These are phyloP conservation scores for Prunus fruticosa DNA, from an alignment of 306 rosid genomes.

Conservation along the genomic window DNA sequence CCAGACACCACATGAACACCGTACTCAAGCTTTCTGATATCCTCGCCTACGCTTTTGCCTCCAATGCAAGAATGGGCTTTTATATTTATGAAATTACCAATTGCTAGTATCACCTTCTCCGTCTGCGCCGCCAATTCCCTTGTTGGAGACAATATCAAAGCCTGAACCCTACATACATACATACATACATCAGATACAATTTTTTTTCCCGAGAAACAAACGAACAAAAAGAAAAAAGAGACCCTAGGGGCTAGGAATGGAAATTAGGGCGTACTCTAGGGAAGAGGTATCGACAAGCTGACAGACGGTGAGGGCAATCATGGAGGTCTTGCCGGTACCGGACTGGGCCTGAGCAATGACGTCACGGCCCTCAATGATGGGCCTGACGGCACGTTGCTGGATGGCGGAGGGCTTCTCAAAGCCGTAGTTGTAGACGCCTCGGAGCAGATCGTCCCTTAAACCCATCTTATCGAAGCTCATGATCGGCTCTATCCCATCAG, in stretches of 20 bases:
- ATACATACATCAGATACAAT: neutral
- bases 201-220: neutral
- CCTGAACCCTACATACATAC: slow-evolving; percentile 58
- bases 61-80: slow-evolving; percentile 95
- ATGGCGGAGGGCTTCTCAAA: slow-evolving; percentile 98
- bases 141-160: slow-evolving; percentile 88
- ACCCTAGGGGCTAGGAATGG: neutral
- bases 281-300: slow-evolving; percentile 75
- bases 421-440: slow-evolving; percentile 87
- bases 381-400: slow-evolving; percentile 92
- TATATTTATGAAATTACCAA: slow-evolving; percentile 86
- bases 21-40: slow-evolving; percentile 85
- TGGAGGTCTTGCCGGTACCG: slow-evolving; percentile 95
- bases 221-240: neutral
- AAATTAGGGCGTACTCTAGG: slow-evolving; percentile 57
- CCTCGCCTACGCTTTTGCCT: slow-evolving; percentile 95
- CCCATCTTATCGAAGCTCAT: slow-evolving; percentile 92
- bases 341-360: slow-evolving; percentile 99
- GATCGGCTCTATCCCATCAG: slow-evolving; percentile 80
- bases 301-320: slow-evolving; percentile 95
- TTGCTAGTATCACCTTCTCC: slow-evolving; percentile 84
- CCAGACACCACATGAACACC: slow-evolving; percentile 99
- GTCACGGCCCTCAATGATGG: slow-evolving; percentile 90
- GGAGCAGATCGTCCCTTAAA: slow-evolving; percentile 77
- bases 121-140: slow-evolving; percentile 96